Percentiles rank a stretch among this genome's conserved stretches.
Conservation (phyloP, 2,329 filamentous ascomycete species). For the Diaporthe australafricana region DNA sequence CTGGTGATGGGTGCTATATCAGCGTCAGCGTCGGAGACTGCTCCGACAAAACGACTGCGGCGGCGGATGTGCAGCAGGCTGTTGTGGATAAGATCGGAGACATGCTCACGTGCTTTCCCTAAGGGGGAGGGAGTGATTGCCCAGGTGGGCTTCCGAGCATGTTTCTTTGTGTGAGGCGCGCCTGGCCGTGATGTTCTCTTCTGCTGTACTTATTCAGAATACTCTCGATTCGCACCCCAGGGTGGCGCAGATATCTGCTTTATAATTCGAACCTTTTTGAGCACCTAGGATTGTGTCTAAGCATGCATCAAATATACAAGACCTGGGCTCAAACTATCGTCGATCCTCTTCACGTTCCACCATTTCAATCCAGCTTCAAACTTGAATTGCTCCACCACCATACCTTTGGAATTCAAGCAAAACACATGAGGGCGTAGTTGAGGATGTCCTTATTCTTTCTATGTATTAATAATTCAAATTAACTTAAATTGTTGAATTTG, state of each 20-base stretch:
- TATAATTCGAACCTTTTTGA: neutral
- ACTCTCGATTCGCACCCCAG: neutral
- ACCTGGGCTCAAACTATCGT: neutral
- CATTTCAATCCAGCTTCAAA: too few relatives aligned
- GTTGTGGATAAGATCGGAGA: conserved; percentile 62
- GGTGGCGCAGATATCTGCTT: neutral
- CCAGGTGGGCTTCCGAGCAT: too few relatives aligned
- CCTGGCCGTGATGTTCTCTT: neutral
- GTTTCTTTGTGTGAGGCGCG: neutral
- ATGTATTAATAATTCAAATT: too few relatives aligned
- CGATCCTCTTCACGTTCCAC: too few relatives aligned
- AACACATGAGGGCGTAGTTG: too few relatives aligned
- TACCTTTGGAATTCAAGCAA: too few relatives aligned
- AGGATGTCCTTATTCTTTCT: too few relatives aligned
- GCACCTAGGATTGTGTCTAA: neutral
- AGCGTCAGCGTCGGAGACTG: conserved; percentile 73
- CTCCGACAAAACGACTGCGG: conserved; percentile 69
- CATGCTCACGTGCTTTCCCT: conserved; percentile 31
- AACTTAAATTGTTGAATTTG: too few relatives aligned
- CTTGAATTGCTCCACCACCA: too few relatives aligned
- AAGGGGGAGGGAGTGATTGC: neutral
- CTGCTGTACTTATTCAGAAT: neutral
- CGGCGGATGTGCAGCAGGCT: conserved; percentile 60
- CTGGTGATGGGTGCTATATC: conserved; percentile 66
- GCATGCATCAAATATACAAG: too few relatives aligned